A percentile compares a stretch with the other conserved stretches of the same genome.
These are phyloP conservation scores for Yarrowia sp. DNA, from an alignment of 805 yeast genomes.

Conservation along the genomic window DNA sequence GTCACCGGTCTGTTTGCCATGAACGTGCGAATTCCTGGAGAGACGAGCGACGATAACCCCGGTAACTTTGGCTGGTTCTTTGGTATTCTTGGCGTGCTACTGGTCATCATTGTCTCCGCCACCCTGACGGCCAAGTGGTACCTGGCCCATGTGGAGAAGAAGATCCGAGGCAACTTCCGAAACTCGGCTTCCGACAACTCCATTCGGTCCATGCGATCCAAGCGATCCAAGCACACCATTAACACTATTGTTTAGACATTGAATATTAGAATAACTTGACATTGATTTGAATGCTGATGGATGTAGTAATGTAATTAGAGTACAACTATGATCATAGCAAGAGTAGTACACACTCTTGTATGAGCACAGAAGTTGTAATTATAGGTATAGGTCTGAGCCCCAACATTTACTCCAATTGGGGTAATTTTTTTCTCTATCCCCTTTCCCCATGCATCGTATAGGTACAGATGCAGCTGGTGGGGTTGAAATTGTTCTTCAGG, in stretches of 20 bases:
- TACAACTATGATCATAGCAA: too few relatives aligned
- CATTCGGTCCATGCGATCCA: constrained; percentile 38
- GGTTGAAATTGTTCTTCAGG: background rate
- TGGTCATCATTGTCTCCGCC: constrained; percentile 51
- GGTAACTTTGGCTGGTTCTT: constrained; percentile 66
- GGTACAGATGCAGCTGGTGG: background rate
- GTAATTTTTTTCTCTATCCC: too few relatives aligned
- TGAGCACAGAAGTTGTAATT: too few relatives aligned
- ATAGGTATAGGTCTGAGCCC: too few relatives aligned
- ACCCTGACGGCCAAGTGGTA: constrained; percentile 20
- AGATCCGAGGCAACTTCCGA: constrained; percentile 35
- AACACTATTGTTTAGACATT: constrained; percentile 23
- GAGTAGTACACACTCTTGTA: too few relatives aligned
- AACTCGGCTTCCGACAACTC: constrained; percentile 31
- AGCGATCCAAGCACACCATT: constrained; percentile 37
- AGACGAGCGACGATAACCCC: constrained; percentile 44
- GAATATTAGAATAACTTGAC: background rate
- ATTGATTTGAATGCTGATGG: too few relatives aligned
- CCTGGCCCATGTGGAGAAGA: constrained; percentile 23
- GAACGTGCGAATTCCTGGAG: constrained; percentile 91
- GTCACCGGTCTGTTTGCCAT: constrained; percentile 94
- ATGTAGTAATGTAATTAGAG: too few relatives aligned
- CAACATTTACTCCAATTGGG: too few relatives aligned
- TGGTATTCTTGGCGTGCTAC: constrained; percentile 65
- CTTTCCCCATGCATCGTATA: background rate